Conservation (phyloP, 1,284 basidiomycete species). For the Melampsora larici-populina region DNA sequence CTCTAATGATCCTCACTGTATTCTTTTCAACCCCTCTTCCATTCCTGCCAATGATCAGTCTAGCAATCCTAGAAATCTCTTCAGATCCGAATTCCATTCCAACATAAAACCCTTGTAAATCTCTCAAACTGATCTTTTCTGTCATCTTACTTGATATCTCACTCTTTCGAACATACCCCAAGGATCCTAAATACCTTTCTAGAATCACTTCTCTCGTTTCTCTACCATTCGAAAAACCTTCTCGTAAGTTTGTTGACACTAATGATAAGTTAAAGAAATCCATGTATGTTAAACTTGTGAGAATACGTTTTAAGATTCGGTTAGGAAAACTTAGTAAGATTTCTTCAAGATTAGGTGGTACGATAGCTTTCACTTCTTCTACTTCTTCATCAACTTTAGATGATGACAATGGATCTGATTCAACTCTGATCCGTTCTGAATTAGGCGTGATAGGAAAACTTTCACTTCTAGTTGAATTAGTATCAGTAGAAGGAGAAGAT, state of each 20-base stretch:
- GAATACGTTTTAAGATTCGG: conserved; percentile 26
- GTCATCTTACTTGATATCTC: conserved; percentile 10
- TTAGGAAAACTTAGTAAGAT: background rate
- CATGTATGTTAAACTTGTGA: conserved; percentile 26
- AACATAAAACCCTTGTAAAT: conserved; percentile 35
- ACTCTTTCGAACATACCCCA: conserved; percentile 4
- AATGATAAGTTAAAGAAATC: conserved; percentile 34
- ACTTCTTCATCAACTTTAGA: no score
- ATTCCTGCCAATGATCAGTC: conserved; percentile 24
- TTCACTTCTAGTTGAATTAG: no score
- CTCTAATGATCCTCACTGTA: conserved; percentile 51
- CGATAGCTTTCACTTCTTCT: no score
- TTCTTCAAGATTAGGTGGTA: conserved; percentile 12
- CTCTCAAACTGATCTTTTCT: conserved; percentile 12
- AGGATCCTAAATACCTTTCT: conserved; percentile 19
- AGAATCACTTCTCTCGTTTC: conserved; percentile 17
- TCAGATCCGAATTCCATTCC: conserved; percentile 31
- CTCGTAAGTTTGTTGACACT: background rate
- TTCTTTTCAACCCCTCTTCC: conserved; percentile 50
- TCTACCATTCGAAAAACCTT: background rate
- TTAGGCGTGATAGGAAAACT: no score
- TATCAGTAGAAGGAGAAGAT: no score
- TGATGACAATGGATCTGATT: no score
- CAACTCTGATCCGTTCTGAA: no score
- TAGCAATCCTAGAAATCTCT: conserved; percentile 9